Evolutionary conservation across 2,329 filamentous ascomycete genomes (phyloP).

Genomic region (Neurospora sp.): DNA sequence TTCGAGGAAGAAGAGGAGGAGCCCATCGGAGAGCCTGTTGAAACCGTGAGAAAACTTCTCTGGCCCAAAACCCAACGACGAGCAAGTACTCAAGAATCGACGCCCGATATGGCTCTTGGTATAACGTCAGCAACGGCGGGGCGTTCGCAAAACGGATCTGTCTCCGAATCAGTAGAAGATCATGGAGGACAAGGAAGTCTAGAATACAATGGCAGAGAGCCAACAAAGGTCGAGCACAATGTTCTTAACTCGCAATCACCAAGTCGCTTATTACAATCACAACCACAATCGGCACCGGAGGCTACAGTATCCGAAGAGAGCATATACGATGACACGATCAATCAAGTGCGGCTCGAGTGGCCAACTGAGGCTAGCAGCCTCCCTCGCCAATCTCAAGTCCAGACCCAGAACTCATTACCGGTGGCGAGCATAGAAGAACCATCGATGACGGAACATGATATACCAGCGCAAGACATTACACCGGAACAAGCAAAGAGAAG

Average conservation of each 20-base stretch:
- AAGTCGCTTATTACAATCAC: not conserved
- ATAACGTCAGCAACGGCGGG: not conserved
- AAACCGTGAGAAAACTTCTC: conserved; percentile 10
- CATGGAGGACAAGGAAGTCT: not conserved
- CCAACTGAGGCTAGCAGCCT: not conserved
- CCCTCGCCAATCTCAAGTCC: not conserved
- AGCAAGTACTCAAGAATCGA: not conserved
- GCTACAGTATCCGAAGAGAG: not conserved
- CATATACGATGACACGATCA: not conserved
- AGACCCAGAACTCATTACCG: not conserved
- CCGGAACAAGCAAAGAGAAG: not conserved
- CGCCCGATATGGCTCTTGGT: not conserved
- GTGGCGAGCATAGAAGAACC: not conserved
- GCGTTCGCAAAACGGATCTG: not conserved
- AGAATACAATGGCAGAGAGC: not conserved
- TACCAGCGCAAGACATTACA: not conserved
- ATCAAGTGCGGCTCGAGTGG: not conserved
- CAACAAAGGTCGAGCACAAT: not conserved
- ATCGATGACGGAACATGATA: not conserved
- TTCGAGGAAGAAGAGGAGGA: not conserved
- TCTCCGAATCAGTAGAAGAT: not conserved
- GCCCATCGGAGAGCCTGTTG: not conserved
- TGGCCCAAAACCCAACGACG: conserved; percentile 10
- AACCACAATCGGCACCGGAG: not conserved
- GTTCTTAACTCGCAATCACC: not conserved